Evolutionary conservation across 2,329 filamentous ascomycete species (phyloP).

Genomic region (Fusarium oxysporum): DNA sequence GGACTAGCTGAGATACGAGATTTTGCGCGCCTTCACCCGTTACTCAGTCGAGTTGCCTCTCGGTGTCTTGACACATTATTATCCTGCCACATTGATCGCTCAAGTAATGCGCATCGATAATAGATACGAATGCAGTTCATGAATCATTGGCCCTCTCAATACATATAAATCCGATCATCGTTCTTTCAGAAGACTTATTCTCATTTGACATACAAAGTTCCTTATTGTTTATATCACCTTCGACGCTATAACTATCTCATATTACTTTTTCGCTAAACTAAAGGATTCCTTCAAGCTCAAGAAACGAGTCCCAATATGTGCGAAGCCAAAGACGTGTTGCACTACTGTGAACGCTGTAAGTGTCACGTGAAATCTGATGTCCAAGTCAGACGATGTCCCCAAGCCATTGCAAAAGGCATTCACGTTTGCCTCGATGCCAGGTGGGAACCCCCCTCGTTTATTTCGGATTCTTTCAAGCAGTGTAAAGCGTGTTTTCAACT

Average conservation of each 20-base stretch:
- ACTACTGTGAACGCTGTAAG: background rate
- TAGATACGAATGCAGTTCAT: fast-evolving
- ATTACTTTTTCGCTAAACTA: fast-evolving
- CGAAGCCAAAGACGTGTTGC: background rate
- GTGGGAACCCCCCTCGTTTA: background rate
- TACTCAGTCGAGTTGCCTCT: background rate
- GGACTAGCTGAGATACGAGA: fast-evolving
- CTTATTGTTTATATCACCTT: no score
- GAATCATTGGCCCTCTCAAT: background rate
- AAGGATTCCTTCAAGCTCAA: background rate
- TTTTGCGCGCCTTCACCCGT: fast-evolving
- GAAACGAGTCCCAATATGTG: background rate
- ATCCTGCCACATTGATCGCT: no score
- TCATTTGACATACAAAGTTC: background rate
- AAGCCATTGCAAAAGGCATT: background rate
- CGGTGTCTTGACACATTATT: no score
- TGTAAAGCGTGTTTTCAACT: background rate
- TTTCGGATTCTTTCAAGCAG: background rate
- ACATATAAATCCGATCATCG: background rate
- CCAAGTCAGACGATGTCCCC: background rate
- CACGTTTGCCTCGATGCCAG: background rate
- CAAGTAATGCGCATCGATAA: fast-evolving
- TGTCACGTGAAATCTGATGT: background rate
- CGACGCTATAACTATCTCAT: background rate
- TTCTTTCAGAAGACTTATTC: fast-evolving